Percentiles rank a stretch among this genome's conserved stretches.
Conservation (phyloP, 306 rosid genomes). For the Crotalaria pallida region DNA sequence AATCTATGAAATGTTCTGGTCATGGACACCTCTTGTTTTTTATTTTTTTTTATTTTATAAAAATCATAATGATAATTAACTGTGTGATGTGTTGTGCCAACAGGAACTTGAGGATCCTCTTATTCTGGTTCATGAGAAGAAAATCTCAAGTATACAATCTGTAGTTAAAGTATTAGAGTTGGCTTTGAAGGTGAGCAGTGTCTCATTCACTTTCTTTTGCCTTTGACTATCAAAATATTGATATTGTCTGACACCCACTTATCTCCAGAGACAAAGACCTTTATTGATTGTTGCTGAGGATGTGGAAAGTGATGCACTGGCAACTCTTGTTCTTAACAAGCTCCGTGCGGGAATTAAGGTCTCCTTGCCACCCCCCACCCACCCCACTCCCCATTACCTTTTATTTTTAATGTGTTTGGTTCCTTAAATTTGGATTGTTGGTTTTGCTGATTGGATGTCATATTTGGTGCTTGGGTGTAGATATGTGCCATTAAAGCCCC, state of each 20-base stretch:
- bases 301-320: slow-evolving; percentile 88
- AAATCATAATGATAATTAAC: not conserved
- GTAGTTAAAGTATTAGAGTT: slow-evolving; percentile 81
- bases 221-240: slow-evolving; percentile 5
- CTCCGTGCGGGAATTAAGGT: slow-evolving; percentile 99
- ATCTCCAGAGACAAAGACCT: slow-evolving; percentile 74
- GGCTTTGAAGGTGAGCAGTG: slow-evolving; percentile 65
- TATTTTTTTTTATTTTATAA: not conserved
- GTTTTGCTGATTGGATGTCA: slow-evolving; percentile 5
- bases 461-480: slow-evolving; percentile 30
- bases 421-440: not conserved
- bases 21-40: not conserved
- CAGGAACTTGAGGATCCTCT: slow-evolving; percentile 95
- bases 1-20: not conserved
- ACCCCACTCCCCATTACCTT: too few relatives aligned
- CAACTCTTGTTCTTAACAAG: slow-evolving; percentile 82
- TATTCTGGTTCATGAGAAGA: slow-evolving; percentile 89
- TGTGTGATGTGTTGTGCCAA: slow-evolving; percentile 1
- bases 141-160: slow-evolving; percentile 71
- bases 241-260: slow-evolving; percentile 2
- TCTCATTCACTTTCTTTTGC: not conserved
- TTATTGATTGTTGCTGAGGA: slow-evolving; percentile 83
- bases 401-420: not conserved
- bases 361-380: not conserved
- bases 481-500: slow-evolving; percentile 95